A percentile compares a stretch with the other conserved stretches of the same genome.
Evolutionary conservation across 345 rosid species (phyloP).

Genomic region (Salix brachista): DNA sequence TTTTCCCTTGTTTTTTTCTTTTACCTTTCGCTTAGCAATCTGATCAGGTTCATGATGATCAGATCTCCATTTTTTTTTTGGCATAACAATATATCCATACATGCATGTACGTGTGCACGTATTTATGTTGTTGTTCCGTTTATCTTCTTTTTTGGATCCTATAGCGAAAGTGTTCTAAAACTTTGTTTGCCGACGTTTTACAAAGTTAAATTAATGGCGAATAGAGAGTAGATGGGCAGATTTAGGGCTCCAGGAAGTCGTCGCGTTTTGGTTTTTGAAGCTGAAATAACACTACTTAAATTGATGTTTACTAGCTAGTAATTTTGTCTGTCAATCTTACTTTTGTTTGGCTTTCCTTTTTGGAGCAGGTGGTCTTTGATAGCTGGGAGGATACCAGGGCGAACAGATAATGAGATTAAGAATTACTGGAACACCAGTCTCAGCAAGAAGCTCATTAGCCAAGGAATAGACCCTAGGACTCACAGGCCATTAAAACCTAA

Average conservation of each 20-base stretch:
- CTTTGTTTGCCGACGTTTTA: neutral
- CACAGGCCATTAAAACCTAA: conserved; percentile 24
- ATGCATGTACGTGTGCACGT: too few relatives aligned
- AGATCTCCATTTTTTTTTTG: too few relatives aligned
- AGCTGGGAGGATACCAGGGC: conserved; percentile 29
- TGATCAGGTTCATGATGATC: too few relatives aligned
- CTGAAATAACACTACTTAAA: neutral
- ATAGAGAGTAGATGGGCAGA: too few relatives aligned
- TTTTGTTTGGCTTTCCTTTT: neutral
- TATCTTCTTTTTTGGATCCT: too few relatives aligned
- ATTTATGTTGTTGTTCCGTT: neutral
- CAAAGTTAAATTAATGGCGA: too few relatives aligned
- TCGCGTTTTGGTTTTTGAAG: too few relatives aligned
- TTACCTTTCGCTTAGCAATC: too few relatives aligned
- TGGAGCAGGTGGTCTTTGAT: conserved; percentile 22
- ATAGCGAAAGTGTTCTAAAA: too few relatives aligned
- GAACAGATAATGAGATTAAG: conserved; percentile 29
- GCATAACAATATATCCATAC: too few relatives aligned
- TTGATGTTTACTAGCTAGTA: neutral
- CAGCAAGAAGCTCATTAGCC: conserved; percentile 27
- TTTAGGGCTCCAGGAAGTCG: too few relatives aligned
- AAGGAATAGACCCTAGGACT: conserved; percentile 29
- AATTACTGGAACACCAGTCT: conserved; percentile 29
- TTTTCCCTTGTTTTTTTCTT: too few relatives aligned
- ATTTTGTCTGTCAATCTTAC: neutral